These are phyloP conservation scores for Penicillium pancosmium DNA, from an alignment of 495 filamentous ascomycete species.

Conservation along the genomic window DNA sequence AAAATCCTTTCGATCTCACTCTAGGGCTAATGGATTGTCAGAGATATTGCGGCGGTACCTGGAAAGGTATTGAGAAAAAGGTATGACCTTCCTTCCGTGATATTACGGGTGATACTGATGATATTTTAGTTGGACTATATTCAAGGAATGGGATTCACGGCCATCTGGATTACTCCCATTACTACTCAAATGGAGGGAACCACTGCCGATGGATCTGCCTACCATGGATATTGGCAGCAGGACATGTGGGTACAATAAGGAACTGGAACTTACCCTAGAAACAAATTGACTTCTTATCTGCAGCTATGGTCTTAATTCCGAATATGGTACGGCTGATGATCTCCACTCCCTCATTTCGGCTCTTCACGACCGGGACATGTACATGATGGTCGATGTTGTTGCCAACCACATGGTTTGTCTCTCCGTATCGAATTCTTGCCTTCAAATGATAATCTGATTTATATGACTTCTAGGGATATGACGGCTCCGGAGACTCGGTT, in stretches of 20 bases:
- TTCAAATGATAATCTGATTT: constrained; percentile 1
- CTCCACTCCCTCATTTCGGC: constrained; percentile 60
- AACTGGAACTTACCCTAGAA: background rate
- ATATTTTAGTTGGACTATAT: constrained; percentile 50
- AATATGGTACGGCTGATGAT: constrained; percentile 69
- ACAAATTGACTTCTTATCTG: constrained; percentile 2
- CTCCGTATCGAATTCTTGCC: background rate
- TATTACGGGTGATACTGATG: constrained; percentile 10
- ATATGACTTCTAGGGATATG: constrained; percentile 48
- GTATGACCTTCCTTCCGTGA: constrained; percentile 32
- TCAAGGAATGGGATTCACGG: constrained; percentile 78
- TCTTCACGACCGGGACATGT: constrained; percentile 65
- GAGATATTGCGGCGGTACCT: constrained; percentile 77
- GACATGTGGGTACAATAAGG: constrained; percentile 50
- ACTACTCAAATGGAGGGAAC: constrained; percentile 59
- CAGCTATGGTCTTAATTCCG: constrained; percentile 60
- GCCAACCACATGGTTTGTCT: constrained; percentile 70
- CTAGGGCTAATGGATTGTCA: constrained; percentile 12
- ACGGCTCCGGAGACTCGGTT: constrained; percentile 53
- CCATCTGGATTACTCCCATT: constrained; percentile 82
- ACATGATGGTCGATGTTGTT: constrained; percentile 79
- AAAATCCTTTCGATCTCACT: background rate
- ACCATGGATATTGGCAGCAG: constrained; percentile 79
- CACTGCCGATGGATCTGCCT: constrained; percentile 57
- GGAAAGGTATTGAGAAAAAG: constrained; percentile 69